Percentiles rank a stretch among this genome's conserved stretches.
Conservation (phyloP, 768 basidiomycete genomes). For the Calocera cornea region DNA sequence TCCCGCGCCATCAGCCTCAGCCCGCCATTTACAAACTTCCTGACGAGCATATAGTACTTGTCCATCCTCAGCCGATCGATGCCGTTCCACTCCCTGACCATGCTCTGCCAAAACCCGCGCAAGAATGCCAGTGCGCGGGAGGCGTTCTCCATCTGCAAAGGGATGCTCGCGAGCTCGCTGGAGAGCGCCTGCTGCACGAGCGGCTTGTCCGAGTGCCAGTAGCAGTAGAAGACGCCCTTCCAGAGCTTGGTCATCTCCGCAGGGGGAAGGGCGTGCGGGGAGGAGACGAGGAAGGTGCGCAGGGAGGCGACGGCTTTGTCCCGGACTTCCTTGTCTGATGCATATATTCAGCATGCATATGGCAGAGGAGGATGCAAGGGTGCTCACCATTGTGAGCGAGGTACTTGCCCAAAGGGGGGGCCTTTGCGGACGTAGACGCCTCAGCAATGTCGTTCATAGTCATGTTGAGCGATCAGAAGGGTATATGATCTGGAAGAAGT, state of each 20-base stretch:
- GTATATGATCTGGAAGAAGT: too few relatives aligned
- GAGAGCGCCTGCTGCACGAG: slow-evolving; percentile 89
- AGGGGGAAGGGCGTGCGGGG: slow-evolving; percentile 45
- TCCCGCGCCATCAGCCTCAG: slow-evolving; percentile 63
- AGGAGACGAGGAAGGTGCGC: slow-evolving; percentile 58
- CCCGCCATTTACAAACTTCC: slow-evolving; percentile 73
- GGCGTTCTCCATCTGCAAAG: slow-evolving; percentile 50
- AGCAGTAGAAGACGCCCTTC: slow-evolving; percentile 98
- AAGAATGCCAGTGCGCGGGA: slow-evolving; percentile 59
- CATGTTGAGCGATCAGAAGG: too few relatives aligned
- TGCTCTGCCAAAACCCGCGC: slow-evolving; percentile 80
- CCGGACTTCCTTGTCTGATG: slow-evolving; percentile 75
- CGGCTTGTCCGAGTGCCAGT: slow-evolving; percentile 99
- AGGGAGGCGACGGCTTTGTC: slow-evolving; percentile 82
- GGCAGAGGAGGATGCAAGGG: not conserved
- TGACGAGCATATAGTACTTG: slow-evolving; percentile 92
- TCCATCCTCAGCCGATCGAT: slow-evolving; percentile 86
- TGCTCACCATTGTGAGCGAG: slow-evolving; percentile 77
- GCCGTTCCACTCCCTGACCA: slow-evolving; percentile 83
- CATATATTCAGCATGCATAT: slow-evolving; percentile 7
- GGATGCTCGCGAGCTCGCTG: slow-evolving; percentile 64
- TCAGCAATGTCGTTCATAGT: not conserved
- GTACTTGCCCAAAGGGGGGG: slow-evolving; percentile 72
- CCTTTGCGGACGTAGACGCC: slow-evolving; percentile 10
- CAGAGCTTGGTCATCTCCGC: slow-evolving; percentile 82